Base-by-base conservation (phyloP, 306 rosid species). In the Ormosia semicastrata region DNA sequence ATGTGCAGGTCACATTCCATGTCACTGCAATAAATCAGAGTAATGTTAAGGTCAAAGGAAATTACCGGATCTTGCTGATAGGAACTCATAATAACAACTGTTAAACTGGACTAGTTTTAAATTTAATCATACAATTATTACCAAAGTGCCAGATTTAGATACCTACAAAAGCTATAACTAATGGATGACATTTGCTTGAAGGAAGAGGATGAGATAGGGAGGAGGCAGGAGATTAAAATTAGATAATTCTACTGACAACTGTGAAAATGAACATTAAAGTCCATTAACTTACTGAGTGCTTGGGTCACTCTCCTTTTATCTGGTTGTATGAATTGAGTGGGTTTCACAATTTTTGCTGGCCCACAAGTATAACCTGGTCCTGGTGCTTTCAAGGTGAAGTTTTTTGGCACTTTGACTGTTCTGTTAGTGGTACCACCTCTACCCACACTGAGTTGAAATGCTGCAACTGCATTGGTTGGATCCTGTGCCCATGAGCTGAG, bases 311-410 rank as follows among this genome's bases (percentile, higher is more conserved):
- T 90, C 83, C 97, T 85, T 78, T 90, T 93, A 71, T 94, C 98
- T 3, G 91, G 5, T 52, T 82, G 37, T 12, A 74, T 6, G 72
- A 91, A 95, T 70, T 15, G 72, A 84, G 82, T 91, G 9, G 98
- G 94, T 47, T 40, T 67, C 69, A 93, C 95, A 15, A 85, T 53
- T 50, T 81, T 89, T 36, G 91, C 95, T 0, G 74, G 88, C 24
- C 97, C 89, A 60, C 98, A 95, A 36, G 97, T 93, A 75, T 94
- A 94, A 33, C 98, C 98, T 0, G 97, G 97, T 36, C 98, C 98
- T 0, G 98, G 97, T 53, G 91, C 89, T 54, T 84, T 81, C 58
- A 95, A 79, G 75, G 97, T 93, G 84, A 93, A 90, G 85, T 93
- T 90, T 79, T 81, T 75, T 0, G 98, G 98, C 47, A 75, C 44